Conservation (phyloP, 371 early-diverging fungal species). For the Rhizopus delemar region DNA sequence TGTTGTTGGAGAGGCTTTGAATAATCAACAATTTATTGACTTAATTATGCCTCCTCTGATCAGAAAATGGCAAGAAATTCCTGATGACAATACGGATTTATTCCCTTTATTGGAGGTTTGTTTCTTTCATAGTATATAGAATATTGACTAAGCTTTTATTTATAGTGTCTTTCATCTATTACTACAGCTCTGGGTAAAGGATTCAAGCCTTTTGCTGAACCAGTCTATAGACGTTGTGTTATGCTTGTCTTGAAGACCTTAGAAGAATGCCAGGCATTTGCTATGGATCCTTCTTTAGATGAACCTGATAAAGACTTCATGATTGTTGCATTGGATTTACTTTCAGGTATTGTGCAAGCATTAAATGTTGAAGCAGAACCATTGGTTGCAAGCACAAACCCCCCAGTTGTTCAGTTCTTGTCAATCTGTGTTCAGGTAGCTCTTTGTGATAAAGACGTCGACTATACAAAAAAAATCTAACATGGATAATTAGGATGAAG, state of each 20-base stretch:
- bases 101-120: constrained; percentile 87
- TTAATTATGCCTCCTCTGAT: constrained; percentile 83
- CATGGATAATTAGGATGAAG: constrained; percentile 54
- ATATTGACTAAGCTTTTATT: not conserved
- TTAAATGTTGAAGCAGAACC: constrained; percentile 74
- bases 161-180: constrained; percentile 83
- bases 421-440: constrained; percentile 76
- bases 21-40: constrained; percentile 73
- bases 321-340: constrained; percentile 91
- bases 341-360: constrained; percentile 91
- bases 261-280: constrained; percentile 61
- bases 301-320: constrained; percentile 91
- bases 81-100: constrained; percentile 80
- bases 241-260: constrained; percentile 77
- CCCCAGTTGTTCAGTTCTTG: constrained; percentile 75
- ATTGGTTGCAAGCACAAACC: constrained; percentile 72
- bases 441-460: not conserved
- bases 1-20: constrained; percentile 76
- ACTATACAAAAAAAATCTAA: not conserved
- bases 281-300: constrained; percentile 65
- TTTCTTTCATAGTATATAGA: not conserved
- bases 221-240: constrained; percentile 86
- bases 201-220: constrained; percentile 81
- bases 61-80: constrained; percentile 74
- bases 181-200: constrained; percentile 83